These are phyloP conservation scores for Cordyceps farinosa DNA, from an alignment of 2,329 filamentous ascomycete genomes.

Conservation along the genomic window DNA sequence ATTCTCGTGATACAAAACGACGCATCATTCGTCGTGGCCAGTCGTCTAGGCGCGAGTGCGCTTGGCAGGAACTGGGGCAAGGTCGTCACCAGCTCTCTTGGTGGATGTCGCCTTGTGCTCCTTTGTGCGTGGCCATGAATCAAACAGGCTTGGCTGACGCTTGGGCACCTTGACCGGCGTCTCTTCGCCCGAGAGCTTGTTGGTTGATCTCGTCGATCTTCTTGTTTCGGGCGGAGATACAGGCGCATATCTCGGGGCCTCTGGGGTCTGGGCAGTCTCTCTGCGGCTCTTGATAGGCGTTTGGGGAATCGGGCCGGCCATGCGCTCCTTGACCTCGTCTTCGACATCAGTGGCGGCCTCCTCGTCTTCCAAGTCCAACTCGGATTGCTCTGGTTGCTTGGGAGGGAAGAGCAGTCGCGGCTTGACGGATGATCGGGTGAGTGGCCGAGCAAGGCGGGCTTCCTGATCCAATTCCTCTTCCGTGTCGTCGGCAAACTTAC, in stretches of 20 bases:
- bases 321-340: constrained; percentile 38
- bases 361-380: constrained; percentile 50
- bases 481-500: constrained; percentile 55
- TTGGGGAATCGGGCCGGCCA: constrained; percentile 27
- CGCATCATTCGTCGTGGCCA: neutral
- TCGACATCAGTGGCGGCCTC: constrained; percentile 60
- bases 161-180: constrained; percentile 40
- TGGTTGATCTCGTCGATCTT: constrained; percentile 55
- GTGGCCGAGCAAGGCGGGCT: constrained; percentile 37
- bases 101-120: constrained; percentile 40
- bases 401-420: constrained; percentile 68
- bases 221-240: constrained; percentile 61
- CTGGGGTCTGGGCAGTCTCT: constrained; percentile 43
- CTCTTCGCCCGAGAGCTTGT: constrained; percentile 44
- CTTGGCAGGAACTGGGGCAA: constrained; percentile 32
- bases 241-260: constrained; percentile 53
- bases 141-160: constrained; percentile 55
- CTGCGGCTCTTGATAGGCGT: constrained; percentile 37
- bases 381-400: constrained; percentile 44
- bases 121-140: constrained; percentile 67
- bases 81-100: constrained; percentile 40
- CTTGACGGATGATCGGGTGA: constrained; percentile 67
- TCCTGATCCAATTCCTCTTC: constrained; percentile 36
- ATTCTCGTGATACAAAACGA: constrained; percentile 13
- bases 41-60: constrained; percentile 32